Conservation (phyloP, 2,329 filamentous ascomycete species). For the Westerdykella aurantiaca region DNA sequence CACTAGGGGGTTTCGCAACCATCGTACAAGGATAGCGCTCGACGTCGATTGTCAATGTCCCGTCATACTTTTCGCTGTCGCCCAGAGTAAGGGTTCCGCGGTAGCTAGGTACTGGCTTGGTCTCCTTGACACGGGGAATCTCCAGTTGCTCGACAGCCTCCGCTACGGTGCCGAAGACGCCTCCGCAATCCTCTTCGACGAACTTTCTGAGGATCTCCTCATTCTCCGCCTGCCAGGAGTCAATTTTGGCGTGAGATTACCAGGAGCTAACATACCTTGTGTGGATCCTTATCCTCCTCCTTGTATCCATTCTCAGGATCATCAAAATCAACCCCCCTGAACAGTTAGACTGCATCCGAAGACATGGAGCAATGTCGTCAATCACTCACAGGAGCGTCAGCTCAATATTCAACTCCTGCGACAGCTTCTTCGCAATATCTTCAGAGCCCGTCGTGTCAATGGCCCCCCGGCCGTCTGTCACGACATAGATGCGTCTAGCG, state of each 20-base stretch:
- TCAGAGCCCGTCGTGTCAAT: slow-evolving; percentile 68
- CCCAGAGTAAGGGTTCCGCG: slow-evolving; percentile 77
- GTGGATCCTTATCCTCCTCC: slow-evolving; percentile 72
- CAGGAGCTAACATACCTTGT: slow-evolving; percentile 52
- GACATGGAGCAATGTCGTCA: not conserved
- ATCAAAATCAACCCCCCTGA: slow-evolving; percentile 86
- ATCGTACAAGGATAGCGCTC: slow-evolving; percentile 88
- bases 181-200: slow-evolving; percentile 59
- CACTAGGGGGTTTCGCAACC: slow-evolving; percentile 64
- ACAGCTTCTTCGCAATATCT: slow-evolving; percentile 67
- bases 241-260: slow-evolving; percentile 6
- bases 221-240: slow-evolving; percentile 54
- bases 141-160: slow-evolving; percentile 78
- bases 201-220: slow-evolving; percentile 63
- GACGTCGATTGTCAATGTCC: slow-evolving; percentile 74
- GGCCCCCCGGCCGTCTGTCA: slow-evolving; percentile 72
- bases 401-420: slow-evolving; percentile 64
- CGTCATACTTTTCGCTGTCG: slow-evolving; percentile 64
- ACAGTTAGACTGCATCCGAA: not conserved
- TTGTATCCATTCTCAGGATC: slow-evolving; percentile 84
- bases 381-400: slow-evolving; percentile 66
- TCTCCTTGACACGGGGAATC: slow-evolving; percentile 67
- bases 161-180: slow-evolving; percentile 74
- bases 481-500: slow-evolving; percentile 59
- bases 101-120: slow-evolving; percentile 71